phyloP scores from a whole-genome alignment of 2,329 filamentous ascomycete genomes.

The Stemphylium lycopersici region DNA sequence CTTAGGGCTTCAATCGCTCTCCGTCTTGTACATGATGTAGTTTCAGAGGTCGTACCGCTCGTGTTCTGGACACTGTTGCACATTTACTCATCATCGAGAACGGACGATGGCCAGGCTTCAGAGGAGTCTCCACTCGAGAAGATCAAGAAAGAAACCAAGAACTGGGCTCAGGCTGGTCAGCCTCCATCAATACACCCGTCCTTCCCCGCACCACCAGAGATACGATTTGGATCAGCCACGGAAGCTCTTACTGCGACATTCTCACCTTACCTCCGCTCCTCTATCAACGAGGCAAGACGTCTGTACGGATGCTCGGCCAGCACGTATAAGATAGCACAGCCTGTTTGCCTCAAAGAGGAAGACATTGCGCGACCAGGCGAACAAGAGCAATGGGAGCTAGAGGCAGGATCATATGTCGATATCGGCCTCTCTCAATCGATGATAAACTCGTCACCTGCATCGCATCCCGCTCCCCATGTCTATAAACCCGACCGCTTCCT shows the following conservation, averaged over 20 bases:
- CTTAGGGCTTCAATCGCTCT: slow-evolving; percentile 41
- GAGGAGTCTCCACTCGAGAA: slow-evolving; percentile 25
- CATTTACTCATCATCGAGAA: slow-evolving; percentile 28
- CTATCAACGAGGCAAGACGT: slow-evolving; percentile 40
- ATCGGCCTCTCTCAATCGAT: slow-evolving; percentile 39
- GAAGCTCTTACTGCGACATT: slow-evolving; percentile 15
- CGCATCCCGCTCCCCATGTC: slow-evolving; percentile 25
- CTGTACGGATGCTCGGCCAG: slow-evolving; percentile 35
- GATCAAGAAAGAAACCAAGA: slow-evolving; percentile 38
- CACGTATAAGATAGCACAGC: slow-evolving; percentile 27
- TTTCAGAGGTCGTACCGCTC: slow-evolving; percentile 39
- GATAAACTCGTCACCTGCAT: slow-evolving; percentile 38
- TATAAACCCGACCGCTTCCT: slow-evolving; percentile 41
- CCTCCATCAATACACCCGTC: slow-evolving; percentile 46
- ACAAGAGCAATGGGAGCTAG: slow-evolving; percentile 35
- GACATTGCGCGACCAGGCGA: slow-evolving; percentile 18
- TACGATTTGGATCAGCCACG: slow-evolving; percentile 28
- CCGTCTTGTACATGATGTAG: slow-evolving; percentile 35
- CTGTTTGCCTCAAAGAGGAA: slow-evolving; percentile 31
- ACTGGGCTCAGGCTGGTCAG: slow-evolving; percentile 41
- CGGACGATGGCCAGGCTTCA: slow-evolving; percentile 7
- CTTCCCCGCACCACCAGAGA: slow-evolving; percentile 44
- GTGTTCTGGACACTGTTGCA: slow-evolving; percentile 44
- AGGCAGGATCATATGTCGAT: slow-evolving; percentile 36
- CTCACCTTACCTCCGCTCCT: slow-evolving; percentile 38